Evolutionary conservation across 2,329 filamentous ascomycete species (phyloP).

Genomic region (Verticillium tricorpus): DNA sequence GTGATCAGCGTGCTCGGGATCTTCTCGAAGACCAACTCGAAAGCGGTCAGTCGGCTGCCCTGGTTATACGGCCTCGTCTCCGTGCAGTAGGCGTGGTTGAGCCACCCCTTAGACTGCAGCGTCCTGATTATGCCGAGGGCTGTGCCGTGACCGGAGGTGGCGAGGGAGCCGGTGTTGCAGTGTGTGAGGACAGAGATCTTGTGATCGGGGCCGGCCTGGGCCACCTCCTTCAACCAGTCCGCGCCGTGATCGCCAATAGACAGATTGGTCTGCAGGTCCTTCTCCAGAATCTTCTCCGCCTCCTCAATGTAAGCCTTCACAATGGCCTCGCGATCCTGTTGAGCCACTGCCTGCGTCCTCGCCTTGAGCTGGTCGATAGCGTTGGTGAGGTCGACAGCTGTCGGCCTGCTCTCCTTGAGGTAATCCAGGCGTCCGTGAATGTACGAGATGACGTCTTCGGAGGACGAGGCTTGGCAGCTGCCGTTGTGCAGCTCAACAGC

Average conservation of each 20-base stretch:
- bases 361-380: slow-evolving; percentile 76
- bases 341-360: slow-evolving; percentile 32
- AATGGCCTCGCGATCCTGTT: slow-evolving; percentile 35
- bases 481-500: slow-evolving; percentile 74
- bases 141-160: slow-evolving; percentile 96
- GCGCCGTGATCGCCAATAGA: slow-evolving; percentile 80
- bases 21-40: slow-evolving; percentile 89
- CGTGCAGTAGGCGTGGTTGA: slow-evolving; percentile 89
- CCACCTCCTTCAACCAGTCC: slow-evolving; percentile 70
- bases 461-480: slow-evolving; percentile 37
- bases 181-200: slow-evolving; percentile 85
- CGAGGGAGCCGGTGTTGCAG: slow-evolving; percentile 96
- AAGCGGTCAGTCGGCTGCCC: slow-evolving; percentile 89
- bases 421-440: slow-evolving; percentile 78
- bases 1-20: slow-evolving; percentile 91
- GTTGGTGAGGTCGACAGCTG: slow-evolving; percentile 91
- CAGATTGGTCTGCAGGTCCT: slow-evolving; percentile 84
- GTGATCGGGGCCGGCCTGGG: slow-evolving; percentile 39
- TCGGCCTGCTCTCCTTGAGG: slow-evolving; percentile 83
- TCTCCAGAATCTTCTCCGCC: slow-evolving; percentile 80
- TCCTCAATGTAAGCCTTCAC: slow-evolving; percentile 68
- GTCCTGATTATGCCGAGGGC: slow-evolving; percentile 91
- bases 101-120: slow-evolving; percentile 58
- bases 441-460: slow-evolving; percentile 60
- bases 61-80: slow-evolving; percentile 98